These are phyloP conservation scores for Neodidymelliopsis sp. DNA, from an alignment of 2,329 filamentous ascomycete genomes.

Conservation along the genomic window DNA sequence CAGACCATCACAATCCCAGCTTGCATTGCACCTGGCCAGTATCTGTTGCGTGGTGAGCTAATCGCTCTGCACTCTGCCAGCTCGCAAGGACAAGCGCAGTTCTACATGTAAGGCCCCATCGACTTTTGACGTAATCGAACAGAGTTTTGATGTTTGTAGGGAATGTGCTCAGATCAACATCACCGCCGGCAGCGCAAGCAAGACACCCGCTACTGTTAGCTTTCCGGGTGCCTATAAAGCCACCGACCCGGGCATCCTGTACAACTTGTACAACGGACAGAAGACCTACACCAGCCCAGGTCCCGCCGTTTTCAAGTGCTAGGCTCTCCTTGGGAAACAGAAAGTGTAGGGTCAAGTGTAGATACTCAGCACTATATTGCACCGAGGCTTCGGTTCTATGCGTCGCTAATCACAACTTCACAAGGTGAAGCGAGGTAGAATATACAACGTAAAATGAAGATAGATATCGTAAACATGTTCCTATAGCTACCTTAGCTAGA, in stretches of 20 bases:
- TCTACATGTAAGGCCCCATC: too few relatives aligned
- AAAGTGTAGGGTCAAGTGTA: too few relatives aligned
- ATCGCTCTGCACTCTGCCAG: conserved; percentile 53
- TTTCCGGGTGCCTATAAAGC: conserved; percentile 45
- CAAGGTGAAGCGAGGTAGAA: too few relatives aligned
- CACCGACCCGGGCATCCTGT: conserved; percentile 42
- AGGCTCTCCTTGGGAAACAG: conserved; percentile 11
- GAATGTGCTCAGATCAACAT: conserved; percentile 48
- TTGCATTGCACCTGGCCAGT: conserved; percentile 50
- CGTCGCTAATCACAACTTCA: too few relatives aligned
- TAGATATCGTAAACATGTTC: too few relatives aligned
- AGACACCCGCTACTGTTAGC: conserved; percentile 30
- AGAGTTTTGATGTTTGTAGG: too few relatives aligned
- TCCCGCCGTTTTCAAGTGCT: conserved; percentile 60
- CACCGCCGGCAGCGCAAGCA: conserved; percentile 38
- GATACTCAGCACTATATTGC: too few relatives aligned
- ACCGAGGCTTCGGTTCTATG: too few relatives aligned
- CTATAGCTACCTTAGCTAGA: too few relatives aligned
- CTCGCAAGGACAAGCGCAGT: conserved; percentile 49
- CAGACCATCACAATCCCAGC: conserved; percentile 49
- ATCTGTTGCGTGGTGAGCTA: conserved; percentile 54
- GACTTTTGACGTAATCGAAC: too few relatives aligned
- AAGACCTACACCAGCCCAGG: conserved; percentile 59
- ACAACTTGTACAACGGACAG: conserved; percentile 39
- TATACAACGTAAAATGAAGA: too few relatives aligned